These are phyloP conservation scores for Ophiostoma pallidulum DNA, from an alignment of 2,329 filamentous ascomycete genomes.

Conservation along the genomic window DNA sequence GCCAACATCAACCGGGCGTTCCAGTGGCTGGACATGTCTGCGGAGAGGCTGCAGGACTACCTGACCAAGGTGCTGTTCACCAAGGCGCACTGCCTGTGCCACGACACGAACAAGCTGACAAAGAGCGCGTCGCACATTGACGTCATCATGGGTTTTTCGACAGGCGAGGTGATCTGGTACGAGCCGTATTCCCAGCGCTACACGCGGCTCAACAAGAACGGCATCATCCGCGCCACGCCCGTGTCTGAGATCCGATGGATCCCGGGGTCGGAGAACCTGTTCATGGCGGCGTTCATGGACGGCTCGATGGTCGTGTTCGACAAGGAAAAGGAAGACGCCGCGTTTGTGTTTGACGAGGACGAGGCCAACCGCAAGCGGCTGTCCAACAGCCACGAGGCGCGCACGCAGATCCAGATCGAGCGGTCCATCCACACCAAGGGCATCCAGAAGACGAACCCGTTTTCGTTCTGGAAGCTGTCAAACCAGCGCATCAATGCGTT, in stretches of 20 bases:
- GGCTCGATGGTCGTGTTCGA: constrained; percentile 89
- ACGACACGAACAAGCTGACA: constrained; percentile 80
- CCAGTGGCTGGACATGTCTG: constrained; percentile 88
- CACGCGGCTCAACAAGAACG: constrained; percentile 92
- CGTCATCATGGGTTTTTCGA: constrained; percentile 90
- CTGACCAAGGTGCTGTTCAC: constrained; percentile 95
- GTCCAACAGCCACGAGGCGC: constrained; percentile 25
- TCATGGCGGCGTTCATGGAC: constrained; percentile 86
- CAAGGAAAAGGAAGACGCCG: constrained; percentile 87
- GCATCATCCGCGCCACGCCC: constrained; percentile 75
- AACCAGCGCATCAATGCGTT: constrained; percentile 87
- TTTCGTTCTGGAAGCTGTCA: constrained; percentile 85
- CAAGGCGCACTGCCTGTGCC: constrained; percentile 88
- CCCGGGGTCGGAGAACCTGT: constrained; percentile 85
- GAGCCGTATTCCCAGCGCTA: constrained; percentile 96
- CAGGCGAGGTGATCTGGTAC: constrained; percentile 97
- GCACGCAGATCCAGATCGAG: constrained; percentile 56
- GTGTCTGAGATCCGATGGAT: constrained; percentile 89
- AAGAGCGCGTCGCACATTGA: constrained; percentile 76
- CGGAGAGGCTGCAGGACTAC: constrained; percentile 69
- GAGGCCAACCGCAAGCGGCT: constrained; percentile 47
- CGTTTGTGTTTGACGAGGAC: constrained; percentile 63
- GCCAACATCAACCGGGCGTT: constrained; percentile 93
- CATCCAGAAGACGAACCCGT: constrained; percentile 90
- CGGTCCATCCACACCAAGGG: constrained; percentile 89